These are phyloP conservation scores for Ogataea angusta DNA, from an alignment of 805 yeast species.

Conservation along the genomic window DNA sequence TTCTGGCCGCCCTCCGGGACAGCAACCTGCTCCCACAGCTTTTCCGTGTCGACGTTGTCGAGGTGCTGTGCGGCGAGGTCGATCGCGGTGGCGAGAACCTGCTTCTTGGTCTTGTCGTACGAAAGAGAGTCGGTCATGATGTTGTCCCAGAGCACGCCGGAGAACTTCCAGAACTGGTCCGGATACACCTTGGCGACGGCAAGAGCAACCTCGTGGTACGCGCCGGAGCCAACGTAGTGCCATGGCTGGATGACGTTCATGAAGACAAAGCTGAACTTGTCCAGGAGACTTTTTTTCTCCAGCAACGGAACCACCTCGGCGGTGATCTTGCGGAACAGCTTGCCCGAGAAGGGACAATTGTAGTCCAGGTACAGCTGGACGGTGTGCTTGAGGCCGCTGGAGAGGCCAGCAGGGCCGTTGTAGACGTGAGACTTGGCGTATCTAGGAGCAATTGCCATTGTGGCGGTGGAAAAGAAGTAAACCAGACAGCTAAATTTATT, in stretches of 20 bases:
- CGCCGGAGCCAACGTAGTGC: slow-evolving; percentile 68
- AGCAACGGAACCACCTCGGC: slow-evolving; percentile 52
- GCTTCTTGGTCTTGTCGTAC: slow-evolving; percentile 49
- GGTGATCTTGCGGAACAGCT: slow-evolving; percentile 55
- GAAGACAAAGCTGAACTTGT: slow-evolving; percentile 56
- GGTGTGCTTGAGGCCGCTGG: slow-evolving; percentile 26
- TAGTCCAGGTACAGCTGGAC: slow-evolving; percentile 71
- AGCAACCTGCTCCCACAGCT: slow-evolving; percentile 35
- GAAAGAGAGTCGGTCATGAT: slow-evolving; percentile 63
- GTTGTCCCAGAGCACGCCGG: slow-evolving; percentile 53
- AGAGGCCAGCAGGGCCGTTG: neutral
- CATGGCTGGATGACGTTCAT: slow-evolving; percentile 85
- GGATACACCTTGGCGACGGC: slow-evolving; percentile 64
- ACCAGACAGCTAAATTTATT: neutral
- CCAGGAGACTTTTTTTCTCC: slow-evolving; percentile 39
- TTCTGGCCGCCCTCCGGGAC: slow-evolving; percentile 27
- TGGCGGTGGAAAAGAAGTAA: neutral
- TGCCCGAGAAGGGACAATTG: slow-evolving; percentile 73
- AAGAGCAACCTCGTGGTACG: slow-evolving; percentile 67
- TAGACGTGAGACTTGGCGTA: slow-evolving; percentile 24
- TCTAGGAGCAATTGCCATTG: slow-evolving; percentile 25
- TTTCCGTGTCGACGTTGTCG: slow-evolving; percentile 34
- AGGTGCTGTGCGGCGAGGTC: slow-evolving; percentile 39
- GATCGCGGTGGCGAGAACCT: slow-evolving; percentile 53
- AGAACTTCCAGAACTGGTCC: slow-evolving; percentile 52